Base-by-base conservation (phyloP, 2,329 filamentous ascomycete species). In the Alternaria ethzedia region DNA sequence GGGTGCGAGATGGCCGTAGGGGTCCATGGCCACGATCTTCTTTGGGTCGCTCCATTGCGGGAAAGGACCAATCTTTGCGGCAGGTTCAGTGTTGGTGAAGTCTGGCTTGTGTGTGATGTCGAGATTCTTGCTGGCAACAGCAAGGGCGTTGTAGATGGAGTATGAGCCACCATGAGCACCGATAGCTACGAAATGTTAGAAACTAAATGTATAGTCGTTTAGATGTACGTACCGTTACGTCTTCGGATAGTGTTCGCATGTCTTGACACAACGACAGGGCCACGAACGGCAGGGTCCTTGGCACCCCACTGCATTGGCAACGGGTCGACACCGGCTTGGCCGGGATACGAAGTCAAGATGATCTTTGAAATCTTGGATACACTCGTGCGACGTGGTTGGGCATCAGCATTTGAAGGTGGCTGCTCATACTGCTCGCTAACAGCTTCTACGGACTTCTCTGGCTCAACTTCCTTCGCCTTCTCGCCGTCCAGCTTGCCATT, bases 11-110 rank as follows among this genome's bases (percentile, higher is more conserved):
- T 98, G 96, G 7, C 96, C 95, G 79, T 91, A 92, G 0, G 95
- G 95, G 77, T 98, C 96, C 93, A 99, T 97, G 17, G 95, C 93
- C 13, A 98, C 95, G 67, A 99, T 98, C 84, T 97, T 98, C 80
- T 93, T 93, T 74, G 87, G 88, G 77, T 97, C 92, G 25, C 87
- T 88, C 95, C 95, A 99, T 81, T 96, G 89, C 8, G 92, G 90
- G 73, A 97, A 97, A 8, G 93, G 94, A 0, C 94, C 94, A 76
- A 98, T 93, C 57, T 90, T 88, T 21, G 89, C 92, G n/a, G 94
- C 94, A 12, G 96, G 96, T 79, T 98, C 92, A 10, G 94, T 97
- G 80, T 98, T 93, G 66, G 90, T 90, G 79, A 91, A 90, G 77
- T 91, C 89, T 11, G 90, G 89, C 73, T 87, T 91, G 81, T 97